These are phyloP conservation scores for Nothophaeocryptopus gaeumannii DNA, from an alignment of 2,329 filamentous ascomycete genomes.

Conservation along the genomic window DNA sequence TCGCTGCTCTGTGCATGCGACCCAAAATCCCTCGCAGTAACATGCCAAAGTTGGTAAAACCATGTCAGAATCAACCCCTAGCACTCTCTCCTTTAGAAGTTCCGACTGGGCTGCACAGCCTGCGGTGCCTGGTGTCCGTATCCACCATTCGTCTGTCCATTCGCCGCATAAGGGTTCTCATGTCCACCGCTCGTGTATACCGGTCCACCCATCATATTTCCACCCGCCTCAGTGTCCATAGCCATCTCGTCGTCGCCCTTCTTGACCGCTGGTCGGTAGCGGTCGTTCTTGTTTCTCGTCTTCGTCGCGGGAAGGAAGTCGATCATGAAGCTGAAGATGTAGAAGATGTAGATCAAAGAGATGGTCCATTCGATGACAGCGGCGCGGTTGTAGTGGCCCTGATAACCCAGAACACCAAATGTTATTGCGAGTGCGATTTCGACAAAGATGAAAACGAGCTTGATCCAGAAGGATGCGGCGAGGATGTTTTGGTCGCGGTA, in stretches of 20 bases:
- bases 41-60: too few species aligned
- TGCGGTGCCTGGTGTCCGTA: constrained; percentile 23
- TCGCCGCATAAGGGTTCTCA: constrained; percentile 11
- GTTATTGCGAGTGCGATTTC: constrained; percentile 71
- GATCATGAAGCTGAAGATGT: constrained; percentile 74
- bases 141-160: constrained; percentile 1
- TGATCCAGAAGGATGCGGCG: constrained; percentile 78
- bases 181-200: constrained; percentile 31
- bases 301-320: constrained; percentile 78
- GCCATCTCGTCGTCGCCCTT: constrained; percentile 34
- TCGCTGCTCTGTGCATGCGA: too few species aligned
- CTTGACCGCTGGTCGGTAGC: constrained; percentile 35
- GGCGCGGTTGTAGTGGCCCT: constrained; percentile 57
- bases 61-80: too few species aligned
- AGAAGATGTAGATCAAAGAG: constrained; percentile 81
- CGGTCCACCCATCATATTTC: constrained; percentile 32
- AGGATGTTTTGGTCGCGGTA: constrained; percentile 74
- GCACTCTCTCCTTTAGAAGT: constrained; percentile 14
- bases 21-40: too few species aligned
- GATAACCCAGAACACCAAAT: constrained; percentile 56
- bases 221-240: constrained; percentile 26
- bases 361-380: constrained; percentile 79
- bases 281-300: constrained; percentile 50
- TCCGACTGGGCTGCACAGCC: constrained; percentile 21
- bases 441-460: constrained; percentile 77